Base-by-base conservation (phyloP, 2,329 filamentous ascomycete genomes). In the Microsporum ferrugineum region DNA sequence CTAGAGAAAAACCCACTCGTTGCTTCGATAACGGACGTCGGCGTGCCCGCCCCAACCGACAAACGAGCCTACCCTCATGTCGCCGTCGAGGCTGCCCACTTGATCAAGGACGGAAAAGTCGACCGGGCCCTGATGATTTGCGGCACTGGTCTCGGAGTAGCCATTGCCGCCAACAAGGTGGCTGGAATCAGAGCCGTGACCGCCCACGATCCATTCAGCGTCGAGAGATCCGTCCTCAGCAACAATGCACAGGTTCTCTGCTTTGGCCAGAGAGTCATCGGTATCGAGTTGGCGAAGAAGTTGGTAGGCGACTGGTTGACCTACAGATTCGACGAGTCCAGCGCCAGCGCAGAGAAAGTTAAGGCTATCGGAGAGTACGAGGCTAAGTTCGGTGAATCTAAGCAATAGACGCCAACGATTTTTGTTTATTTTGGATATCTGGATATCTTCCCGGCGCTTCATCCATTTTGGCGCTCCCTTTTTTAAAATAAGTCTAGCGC, bases 201-300 rank as follows among this genome's bases (percentile, higher is more conserved):
- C 3, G 90, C 90, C 0, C 90, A 95, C 72, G 90, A 95, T 71
- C 86, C 85, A 66, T 95, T 91, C 78, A 86, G 82, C 61, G 88
- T 95, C 4, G 89, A 95, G 80, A 78, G 89, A 57, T 85, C 87
- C 23, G 82, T 95, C 8, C 76, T 92, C 69, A 90, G 87, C 76
- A 95, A 95, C 73, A 86, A 95, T 71, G 88, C 89, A 2, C 89
- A 95, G 76, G 89, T 95, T 36, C 76, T 95, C 64, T 95, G 90
- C 72, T 86, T 95, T 79, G 89, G 89, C 0, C 87, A 95, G 80
- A 78, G 89, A 27, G 89, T 95, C 0, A 82, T 95, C 51, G 89
- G 90, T 0, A 72, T 94, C 56, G 90, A 95, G 76, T 75, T 95
- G 47, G 89, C 89, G 49, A 82, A 89, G 68, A 79, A 88, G 68